Evolutionary conservation across 2,329 filamentous ascomycete species (phyloP), one percentile per base, ranked within the genome.

Genomic region (Sphaerulina vaccinii): DNA sequence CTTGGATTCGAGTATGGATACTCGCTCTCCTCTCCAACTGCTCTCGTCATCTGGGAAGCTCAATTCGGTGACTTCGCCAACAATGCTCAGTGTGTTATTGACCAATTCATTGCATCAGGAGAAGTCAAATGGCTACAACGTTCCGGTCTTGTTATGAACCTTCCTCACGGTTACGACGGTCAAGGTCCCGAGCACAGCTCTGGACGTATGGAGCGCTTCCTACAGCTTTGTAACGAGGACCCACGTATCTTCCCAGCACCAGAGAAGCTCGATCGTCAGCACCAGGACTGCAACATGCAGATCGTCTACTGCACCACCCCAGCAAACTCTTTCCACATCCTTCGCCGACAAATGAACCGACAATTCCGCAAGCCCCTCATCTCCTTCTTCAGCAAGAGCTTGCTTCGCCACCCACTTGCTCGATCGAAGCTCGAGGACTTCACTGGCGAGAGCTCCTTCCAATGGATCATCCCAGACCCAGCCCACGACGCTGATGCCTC

Each of bases 11-110:
- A 99, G 75, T 99, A 99, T 67, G 93, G 93, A 55, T 99, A 99
- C 79, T 99, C 93, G 2, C 78, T 99, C 55, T 95, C 91, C 22
- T 97, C 93, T 23, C 93, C 93, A 52, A 95, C 96, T 70, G 92
- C 93, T 32, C 83, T 99, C 21, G 92, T 99, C 64, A 95, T 99
- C 85, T 99, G 93, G 93, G 93, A 99, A 77, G 93, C 93, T 32
- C 93, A 99, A 74, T 99, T 99, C 68, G 93, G 93, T 79, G 93
- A 99, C 75, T 99, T 99, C 67, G 93, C 93, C 80, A 99, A 99
- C 82, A 99, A 96, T 68, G 92, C 93, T 37, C 93, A 99, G 76
- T 95, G 90, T 72, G 95, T 99, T 73, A 95, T 99, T 68, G 93
- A 99, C 72, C 93, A 99, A 75, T 99, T 99, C 76, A 86, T 99